These are phyloP conservation scores for Cystofilobasidium capitatum DNA, from an alignment of 768 basidiomycete genomes.

Conservation along the genomic window DNA sequence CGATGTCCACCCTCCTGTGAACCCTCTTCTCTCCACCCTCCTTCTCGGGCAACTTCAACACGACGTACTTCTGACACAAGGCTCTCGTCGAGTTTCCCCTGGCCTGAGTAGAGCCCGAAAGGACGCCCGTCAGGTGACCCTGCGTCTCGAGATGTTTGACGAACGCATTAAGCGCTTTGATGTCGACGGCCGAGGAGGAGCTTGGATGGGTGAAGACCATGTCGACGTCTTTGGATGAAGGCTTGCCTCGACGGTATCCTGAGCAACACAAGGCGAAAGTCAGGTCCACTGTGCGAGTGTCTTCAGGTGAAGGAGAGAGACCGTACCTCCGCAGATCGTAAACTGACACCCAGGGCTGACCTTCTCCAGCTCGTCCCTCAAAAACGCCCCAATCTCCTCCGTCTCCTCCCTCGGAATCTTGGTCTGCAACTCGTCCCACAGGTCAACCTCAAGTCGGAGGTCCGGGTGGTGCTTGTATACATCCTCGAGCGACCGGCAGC, in stretches of 20 bases:
- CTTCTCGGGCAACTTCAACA: constrained; percentile 56
- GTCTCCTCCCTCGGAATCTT: constrained; percentile 69
- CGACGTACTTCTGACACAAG: constrained; percentile 72
- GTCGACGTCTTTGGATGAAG: constrained; percentile 73
- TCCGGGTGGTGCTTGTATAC: constrained; percentile 44
- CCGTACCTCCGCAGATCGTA: constrained; percentile 69
- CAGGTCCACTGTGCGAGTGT: too few species aligned
- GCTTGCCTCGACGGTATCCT: constrained; percentile 78
- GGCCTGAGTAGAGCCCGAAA: not conserved
- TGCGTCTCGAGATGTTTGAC: constrained; percentile 42
- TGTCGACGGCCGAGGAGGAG: not conserved
- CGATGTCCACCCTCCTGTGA: constrained; percentile 3
- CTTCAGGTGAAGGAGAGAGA: not conserved
- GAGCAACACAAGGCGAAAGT: not conserved
- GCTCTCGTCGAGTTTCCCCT: constrained; percentile 45
- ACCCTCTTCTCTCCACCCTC: constrained; percentile 27
- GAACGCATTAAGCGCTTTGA: constrained; percentile 35
- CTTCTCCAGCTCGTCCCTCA: constrained; percentile 55
- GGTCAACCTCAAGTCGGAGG: constrained; percentile 49
- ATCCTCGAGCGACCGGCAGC: constrained; percentile 59
- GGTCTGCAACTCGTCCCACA: constrained; percentile 47
- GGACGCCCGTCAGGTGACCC: not conserved
- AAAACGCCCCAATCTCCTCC: constrained; percentile 57
- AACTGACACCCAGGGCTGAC: constrained; percentile 59
- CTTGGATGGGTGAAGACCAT: constrained; percentile 64